Evolutionary conservation across 805 yeast genomes (phyloP), one percentile per base, ranked within the genome.

Genomic region (Starmerella kuoi): DNA sequence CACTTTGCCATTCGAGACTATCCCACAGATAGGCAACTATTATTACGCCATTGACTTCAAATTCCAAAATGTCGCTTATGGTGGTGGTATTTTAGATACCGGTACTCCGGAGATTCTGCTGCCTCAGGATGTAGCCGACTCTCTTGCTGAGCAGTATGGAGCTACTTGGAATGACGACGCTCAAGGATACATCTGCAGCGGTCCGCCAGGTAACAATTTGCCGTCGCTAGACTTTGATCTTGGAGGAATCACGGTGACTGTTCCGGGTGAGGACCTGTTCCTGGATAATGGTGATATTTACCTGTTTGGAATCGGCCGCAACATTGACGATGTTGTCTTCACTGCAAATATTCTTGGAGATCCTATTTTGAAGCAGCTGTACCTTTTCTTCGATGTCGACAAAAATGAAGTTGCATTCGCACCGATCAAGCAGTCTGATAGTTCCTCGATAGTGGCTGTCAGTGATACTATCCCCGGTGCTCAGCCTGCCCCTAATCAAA

Each of bases 321-420:
- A 34, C 40, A 34, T 41, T 30, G 30, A 11, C 12, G 30, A 25
- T 17, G 23, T 22, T 5, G 14, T 3, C 3, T 14, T 19, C 17
- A 12, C 33, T n/a, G 28, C 38, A 11, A 42, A 42, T 39, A 38
- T 45, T 17, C 34, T 45, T 5, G 49, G 84, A 15, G 82, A 76
- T 52, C 68, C 69, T 38, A 67, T 77, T 52, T 59, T 78, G 45
- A 63, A 77, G 48, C 66, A 72, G 44, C 77, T 78, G 2, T 79
- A 77, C 57, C 67, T 75, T 22, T 83, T 77, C 14, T 77, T 70
- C 58, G 79, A 80, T 57, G 60, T 77, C 39, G 82, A 75, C 25
- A 70, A 70, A 53, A 61, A 60, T 36, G 67, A 72, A 52, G 63
- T 79, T 30, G 74, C 81, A 3, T 50, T 79, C 51, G 83, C 77